Percentiles rank a stretch among this genome's conserved stretches.
Conservation (phyloP, 768 basidiomycete genomes). For the Podaxis sp. region DNA sequence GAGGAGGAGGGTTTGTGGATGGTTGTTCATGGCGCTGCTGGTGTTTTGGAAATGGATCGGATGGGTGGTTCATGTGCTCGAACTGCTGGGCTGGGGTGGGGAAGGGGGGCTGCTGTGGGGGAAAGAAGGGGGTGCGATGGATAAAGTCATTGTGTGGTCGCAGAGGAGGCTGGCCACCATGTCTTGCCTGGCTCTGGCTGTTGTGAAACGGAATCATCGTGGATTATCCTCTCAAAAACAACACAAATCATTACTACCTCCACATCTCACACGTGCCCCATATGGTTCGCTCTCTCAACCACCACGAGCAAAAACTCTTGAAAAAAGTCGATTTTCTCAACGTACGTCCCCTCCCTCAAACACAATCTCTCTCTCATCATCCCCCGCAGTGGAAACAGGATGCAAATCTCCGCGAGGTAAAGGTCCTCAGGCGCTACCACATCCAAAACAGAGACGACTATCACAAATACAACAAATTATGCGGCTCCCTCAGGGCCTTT, state of each 20-base stretch:
- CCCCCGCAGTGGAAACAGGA: slow-evolving; percentile 90
- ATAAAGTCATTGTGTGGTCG: background rate
- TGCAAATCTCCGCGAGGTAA: slow-evolving; percentile 85
- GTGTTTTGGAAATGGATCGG: slow-evolving; percentile 21
- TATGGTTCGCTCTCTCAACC: slow-evolving; percentile 39
- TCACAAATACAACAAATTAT: slow-evolving; percentile 96
- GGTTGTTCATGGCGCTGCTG: slow-evolving; percentile 18
- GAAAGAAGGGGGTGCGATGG: slow-evolving; percentile 37
- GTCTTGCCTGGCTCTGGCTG: background rate
- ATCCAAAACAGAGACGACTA: slow-evolving; percentile 94
- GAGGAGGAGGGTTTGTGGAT: slow-evolving; percentile 13
- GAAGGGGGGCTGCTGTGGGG: slow-evolving; percentile 20
- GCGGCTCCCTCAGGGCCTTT: slow-evolving; percentile 80
- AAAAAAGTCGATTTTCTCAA: slow-evolving; percentile 98
- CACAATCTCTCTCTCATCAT: slow-evolving; percentile 11
- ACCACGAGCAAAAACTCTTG: slow-evolving; percentile 93
- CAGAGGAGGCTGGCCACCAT: background rate
- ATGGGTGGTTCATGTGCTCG: slow-evolving; percentile 47
- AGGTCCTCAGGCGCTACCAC: slow-evolving; percentile 94
- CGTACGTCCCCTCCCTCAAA: slow-evolving; percentile 41
- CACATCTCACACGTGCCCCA: background rate
- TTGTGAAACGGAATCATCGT: slow-evolving; percentile 8
- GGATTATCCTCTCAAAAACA: no score
- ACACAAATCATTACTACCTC: background rate
- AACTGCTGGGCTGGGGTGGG: slow-evolving; percentile 66